These are phyloP conservation scores for Scleroderma citrinum DNA, from an alignment of 768 basidiomycete genomes.

Conservation along the genomic window DNA sequence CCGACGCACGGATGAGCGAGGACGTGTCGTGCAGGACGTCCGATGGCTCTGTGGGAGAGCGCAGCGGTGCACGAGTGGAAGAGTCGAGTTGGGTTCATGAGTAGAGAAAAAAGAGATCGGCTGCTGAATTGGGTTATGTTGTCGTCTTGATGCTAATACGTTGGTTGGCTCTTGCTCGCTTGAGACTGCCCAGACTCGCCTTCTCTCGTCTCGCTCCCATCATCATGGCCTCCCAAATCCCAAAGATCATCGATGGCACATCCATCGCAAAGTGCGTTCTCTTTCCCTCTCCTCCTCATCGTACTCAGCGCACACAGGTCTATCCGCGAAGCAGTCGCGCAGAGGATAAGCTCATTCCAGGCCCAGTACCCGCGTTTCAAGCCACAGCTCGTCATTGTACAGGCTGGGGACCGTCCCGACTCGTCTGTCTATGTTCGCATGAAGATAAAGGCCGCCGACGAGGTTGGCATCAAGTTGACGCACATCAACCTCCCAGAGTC, in stretches of 20 bases:
- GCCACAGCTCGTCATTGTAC: constrained; percentile 87
- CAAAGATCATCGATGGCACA: constrained; percentile 76
- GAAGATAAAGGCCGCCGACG: constrained; percentile 94
- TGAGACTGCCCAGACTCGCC: neutral
- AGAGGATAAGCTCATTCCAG: constrained; percentile 59
- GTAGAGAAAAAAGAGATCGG: constrained; percentile 1
- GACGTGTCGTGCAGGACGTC: constrained; percentile 31
- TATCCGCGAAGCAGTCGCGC: constrained; percentile 71
- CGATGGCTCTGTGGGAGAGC: constrained; percentile 44
- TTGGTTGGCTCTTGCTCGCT: constrained; percentile 1
- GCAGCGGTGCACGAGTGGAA: constrained; percentile 44
- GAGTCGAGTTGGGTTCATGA: constrained; percentile 6
- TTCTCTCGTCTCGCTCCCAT: constrained; percentile 4
- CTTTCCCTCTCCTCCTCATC: neutral
- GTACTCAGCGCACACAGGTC: constrained; percentile 44
- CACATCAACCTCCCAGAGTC: constrained; percentile 72
- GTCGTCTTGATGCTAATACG: neutral
- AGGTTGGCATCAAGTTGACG: constrained; percentile 84
- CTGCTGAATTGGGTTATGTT: neutral
- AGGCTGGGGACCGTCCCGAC: constrained; percentile 89
- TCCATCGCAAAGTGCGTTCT: constrained; percentile 71
- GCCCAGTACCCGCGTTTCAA: constrained; percentile 79
- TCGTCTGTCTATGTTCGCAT: constrained; percentile 92
- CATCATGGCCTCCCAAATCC: constrained; percentile 40
- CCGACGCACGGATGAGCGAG: constrained; percentile 16